phyloP scores from a whole-genome alignment of 306 rosid genomes.

The Cicer arietinum region DNA sequence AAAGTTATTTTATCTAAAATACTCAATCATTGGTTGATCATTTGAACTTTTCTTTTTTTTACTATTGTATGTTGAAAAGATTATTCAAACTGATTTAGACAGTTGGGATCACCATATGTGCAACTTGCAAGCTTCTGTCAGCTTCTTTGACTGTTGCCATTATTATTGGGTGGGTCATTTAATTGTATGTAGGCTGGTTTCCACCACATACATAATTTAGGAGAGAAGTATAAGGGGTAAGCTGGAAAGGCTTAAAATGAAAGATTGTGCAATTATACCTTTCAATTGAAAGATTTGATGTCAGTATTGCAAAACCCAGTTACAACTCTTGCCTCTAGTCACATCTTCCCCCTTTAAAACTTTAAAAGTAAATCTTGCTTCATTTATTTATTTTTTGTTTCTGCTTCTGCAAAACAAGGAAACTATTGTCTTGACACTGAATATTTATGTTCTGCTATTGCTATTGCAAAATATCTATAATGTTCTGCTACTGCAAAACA shows the following conservation, averaged over 20 bases:
- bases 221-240: not conserved
- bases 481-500: constrained; percentile 16
- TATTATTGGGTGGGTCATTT: constrained; percentile 8
- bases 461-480: not conserved
- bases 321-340: constrained; percentile 14
- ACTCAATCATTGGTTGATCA: not conserved
- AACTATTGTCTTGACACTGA: not conserved
- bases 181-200: constrained; percentile 34
- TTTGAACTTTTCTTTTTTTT: not conserved
- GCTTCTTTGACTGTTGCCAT: constrained; percentile 20
- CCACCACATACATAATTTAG: constrained; percentile 1
- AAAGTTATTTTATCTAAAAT: not conserved
- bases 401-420: constrained; percentile 13
- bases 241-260: not conserved
- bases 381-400: constrained; percentile 4
- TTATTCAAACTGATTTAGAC: constrained; percentile 8
- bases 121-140: constrained; percentile 13
- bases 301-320: constrained; percentile 12
- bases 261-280: constrained; percentile 29
- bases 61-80: not conserved
- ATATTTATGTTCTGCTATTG: constrained; percentile 12
- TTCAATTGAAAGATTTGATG: constrained; percentile 33
- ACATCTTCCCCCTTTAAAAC: not conserved
- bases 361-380: constrained; percentile 15
- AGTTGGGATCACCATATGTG: constrained; percentile 20